A percentile compares a stretch with the other conserved stretches of the same genome.
Evolutionary conservation across 2,329 filamentous ascomycete species (phyloP).

Genomic region (Phyllosticta ampelicida): DNA sequence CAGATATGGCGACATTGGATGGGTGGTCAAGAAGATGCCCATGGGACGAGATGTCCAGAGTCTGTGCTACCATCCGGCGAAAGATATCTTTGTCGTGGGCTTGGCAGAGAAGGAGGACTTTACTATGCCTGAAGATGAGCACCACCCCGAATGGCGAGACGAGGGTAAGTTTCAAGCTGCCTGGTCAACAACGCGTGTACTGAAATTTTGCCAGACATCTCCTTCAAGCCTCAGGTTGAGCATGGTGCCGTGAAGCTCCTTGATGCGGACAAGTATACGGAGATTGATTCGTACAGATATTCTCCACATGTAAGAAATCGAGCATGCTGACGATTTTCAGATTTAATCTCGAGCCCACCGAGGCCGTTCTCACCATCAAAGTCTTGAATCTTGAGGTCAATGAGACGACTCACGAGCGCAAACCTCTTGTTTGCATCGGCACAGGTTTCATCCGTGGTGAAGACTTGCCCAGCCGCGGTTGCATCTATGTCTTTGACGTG

Average conservation of each 20-base stretch:
- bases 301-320: not conserved
- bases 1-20: constrained; percentile 62
- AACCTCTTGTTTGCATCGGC: constrained; percentile 71
- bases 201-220: constrained; percentile 29
- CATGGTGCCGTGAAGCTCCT: constrained; percentile 68
- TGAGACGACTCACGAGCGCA: constrained; percentile 78
- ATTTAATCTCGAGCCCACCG: constrained; percentile 60
- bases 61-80: constrained; percentile 65
- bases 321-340: constrained; percentile 16
- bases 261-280: constrained; percentile 63
- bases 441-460: constrained; percentile 82
- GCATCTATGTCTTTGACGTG: constrained; percentile 83
- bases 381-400: constrained; percentile 80
- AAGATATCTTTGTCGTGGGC: constrained; percentile 64
- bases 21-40: constrained; percentile 61
- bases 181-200: not conserved
- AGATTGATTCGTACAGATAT: constrained; percentile 54
- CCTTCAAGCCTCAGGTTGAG: constrained; percentile 55
- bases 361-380: constrained; percentile 72
- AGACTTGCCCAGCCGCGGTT: constrained; percentile 74
- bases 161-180: constrained; percentile 42
- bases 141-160: constrained; percentile 67
- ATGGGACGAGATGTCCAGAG: constrained; percentile 60
- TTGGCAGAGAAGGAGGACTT: constrained; percentile 61
- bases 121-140: constrained; percentile 75